Evolutionary conservation across 495 filamentous ascomycete species (phyloP), one percentile per base, ranked within the genome.

Genomic region (Sabuloglossum arenarium): DNA sequence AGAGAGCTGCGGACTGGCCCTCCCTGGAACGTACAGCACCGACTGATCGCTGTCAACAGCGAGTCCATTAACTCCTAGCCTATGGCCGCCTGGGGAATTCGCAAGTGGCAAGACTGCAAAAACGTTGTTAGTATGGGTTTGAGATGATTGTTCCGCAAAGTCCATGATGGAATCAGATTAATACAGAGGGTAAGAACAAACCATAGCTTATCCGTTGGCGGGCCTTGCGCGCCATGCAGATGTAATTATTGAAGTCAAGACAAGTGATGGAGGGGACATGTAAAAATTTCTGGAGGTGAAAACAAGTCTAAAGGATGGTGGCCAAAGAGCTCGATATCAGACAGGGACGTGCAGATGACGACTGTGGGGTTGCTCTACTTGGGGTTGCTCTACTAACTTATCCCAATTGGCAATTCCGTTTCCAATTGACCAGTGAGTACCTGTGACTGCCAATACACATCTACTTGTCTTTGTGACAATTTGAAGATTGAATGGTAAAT

Each of bases 1-100:
- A 45, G 12, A 11, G 23, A 16, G 32, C 34, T 50, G 29, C 28
- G 1, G n/a, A 52, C 16, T 32, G 32, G 23, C 24, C 19, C 25
- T 4, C 21, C 19, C 25, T 16, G 51, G 62, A n/a, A 69, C 83
- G 76, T 72, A 95, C 88, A 97, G 76, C 57, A 96, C 90, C 42
- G 83, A 84, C 67, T 86, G 81, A 55, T 85, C 77, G 58, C 73
- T 73, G 69, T 97, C 93, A 32, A 95, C 79, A 46, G 88, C 84
- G 61, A 98, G 75, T 58, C 90, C 88, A 69, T 95, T 95, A 56
- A 97, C 88, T 55, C 91, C 91, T 53, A 97, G 75, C 62, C 89
- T 79, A 71, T 98, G 91, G 55, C 90, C 90, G 55, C 84, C 86
- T 19, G 85, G 80, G 43, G 88, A 86, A 70, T 94, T 86, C 58